Percentiles rank a stretch among this genome's conserved stretches.
Evolutionary conservation across 441 rosid species (phyloP).

Genomic region (Corymbia citriodora): DNA sequence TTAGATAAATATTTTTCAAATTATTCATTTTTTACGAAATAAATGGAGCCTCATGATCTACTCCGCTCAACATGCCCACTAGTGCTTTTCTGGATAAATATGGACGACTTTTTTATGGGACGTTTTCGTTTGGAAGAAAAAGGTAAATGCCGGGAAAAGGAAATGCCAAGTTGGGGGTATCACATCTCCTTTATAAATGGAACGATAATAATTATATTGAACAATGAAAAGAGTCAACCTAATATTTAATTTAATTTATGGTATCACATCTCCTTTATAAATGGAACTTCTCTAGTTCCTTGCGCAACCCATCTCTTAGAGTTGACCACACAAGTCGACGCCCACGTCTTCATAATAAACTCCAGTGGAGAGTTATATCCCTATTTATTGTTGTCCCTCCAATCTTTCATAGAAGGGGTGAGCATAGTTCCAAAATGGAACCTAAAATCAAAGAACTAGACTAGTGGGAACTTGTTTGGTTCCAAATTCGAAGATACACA

Average conservation of each 20-base stretch:
- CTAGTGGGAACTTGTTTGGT: too few species aligned
- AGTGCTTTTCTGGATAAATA: not conserved
- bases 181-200: too few species aligned
- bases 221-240: too few species aligned
- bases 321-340: not conserved
- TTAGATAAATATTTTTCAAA: not conserved
- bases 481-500: too few species aligned
- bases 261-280: not conserved
- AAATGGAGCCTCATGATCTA: not conserved
- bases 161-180: not conserved
- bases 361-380: not conserved
- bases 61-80: not conserved
- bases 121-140: not conserved
- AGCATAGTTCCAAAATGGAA: too few species aligned
- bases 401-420: not conserved
- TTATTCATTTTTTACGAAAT: not conserved
- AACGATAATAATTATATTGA: too few species aligned
- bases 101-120: not conserved
- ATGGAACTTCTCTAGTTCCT: not conserved
- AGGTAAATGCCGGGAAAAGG: not conserved
- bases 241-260: too few species aligned
- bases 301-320: not conserved
- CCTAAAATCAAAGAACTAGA: too few species aligned
- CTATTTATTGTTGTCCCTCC: not conserved
- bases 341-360: not conserved